Evolutionary conservation across 805 yeast species (phyloP).

Genomic region (Yarrowia sp.): DNA sequence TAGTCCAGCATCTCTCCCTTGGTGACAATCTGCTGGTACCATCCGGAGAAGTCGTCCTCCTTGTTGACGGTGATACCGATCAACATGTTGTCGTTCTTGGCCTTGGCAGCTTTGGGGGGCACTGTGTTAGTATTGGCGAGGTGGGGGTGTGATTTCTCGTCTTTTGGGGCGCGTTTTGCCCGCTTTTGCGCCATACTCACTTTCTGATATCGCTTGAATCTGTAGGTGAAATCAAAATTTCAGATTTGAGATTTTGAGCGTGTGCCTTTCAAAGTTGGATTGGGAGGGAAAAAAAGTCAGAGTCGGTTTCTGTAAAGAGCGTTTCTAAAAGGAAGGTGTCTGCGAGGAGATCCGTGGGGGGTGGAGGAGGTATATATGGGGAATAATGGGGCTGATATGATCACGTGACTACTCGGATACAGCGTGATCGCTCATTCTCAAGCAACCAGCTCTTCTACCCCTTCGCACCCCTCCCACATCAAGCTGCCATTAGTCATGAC

Average conservation of each 20-base stretch:
- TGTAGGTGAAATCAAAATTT: conserved; percentile 23
- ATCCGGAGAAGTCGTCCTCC: conserved; percentile 87
- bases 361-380: too few species aligned
- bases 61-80: conserved; percentile 97
- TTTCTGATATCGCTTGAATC: not conserved
- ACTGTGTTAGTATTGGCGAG: conserved; percentile 1
- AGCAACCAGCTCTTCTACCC: too few species aligned
- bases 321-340: conserved; percentile 36
- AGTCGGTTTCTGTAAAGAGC: not conserved
- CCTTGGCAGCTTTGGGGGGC: conserved; percentile 48
- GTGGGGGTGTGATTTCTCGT: not conserved
- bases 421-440: too few species aligned
- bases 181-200: conserved; percentile 11
- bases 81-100: conserved; percentile 54
- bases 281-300: conserved; percentile 18
- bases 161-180: not conserved
- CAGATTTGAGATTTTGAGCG: conserved; percentile 35
- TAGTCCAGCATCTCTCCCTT: conserved; percentile 99
- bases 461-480: too few species aligned
- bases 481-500: not conserved
- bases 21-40: conserved; percentile 96
- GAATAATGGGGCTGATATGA: too few species aligned
- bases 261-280: conserved; percentile 30
- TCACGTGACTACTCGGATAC: not conserved
- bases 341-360: not conserved